These are phyloP conservation scores for Russula earlei DNA, from an alignment of 768 basidiomycete species.

Conservation along the genomic window DNA sequence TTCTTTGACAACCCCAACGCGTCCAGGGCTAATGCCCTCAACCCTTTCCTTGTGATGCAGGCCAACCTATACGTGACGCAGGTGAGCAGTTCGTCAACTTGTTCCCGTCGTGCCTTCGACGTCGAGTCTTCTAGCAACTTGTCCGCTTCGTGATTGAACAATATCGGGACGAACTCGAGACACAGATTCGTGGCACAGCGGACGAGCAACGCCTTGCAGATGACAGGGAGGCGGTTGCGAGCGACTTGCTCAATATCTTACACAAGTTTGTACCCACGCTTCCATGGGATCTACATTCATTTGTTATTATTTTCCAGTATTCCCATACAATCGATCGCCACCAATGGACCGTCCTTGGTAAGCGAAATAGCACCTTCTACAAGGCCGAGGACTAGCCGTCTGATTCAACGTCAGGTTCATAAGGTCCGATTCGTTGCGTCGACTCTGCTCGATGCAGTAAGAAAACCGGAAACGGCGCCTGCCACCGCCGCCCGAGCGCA, in stretches of 20 bases:
- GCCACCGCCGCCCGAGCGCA: conserved; percentile 78
- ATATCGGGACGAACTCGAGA: conserved; percentile 78
- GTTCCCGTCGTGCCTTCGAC: neutral
- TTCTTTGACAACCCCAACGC: conserved; percentile 90
- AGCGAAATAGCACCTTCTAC: conserved; percentile 17
- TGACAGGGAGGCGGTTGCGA: conserved; percentile 76
- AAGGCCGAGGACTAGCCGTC: neutral
- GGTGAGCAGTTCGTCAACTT: conserved; percentile 34
- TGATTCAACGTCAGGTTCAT: conserved; percentile 46
- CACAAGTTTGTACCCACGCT: conserved; percentile 57
- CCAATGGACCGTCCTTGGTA: conserved; percentile 74
- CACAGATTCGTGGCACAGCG: conserved; percentile 52
- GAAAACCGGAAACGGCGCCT: conserved; percentile 71
- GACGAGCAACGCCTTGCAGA: conserved; percentile 59
- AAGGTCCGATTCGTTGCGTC: conserved; percentile 93
- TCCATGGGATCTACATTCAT: neutral
- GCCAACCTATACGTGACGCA: conserved; percentile 90
- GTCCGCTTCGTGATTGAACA: conserved; percentile 89
- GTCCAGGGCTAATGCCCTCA: conserved; percentile 73
- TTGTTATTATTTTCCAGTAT: conserved; percentile 40
- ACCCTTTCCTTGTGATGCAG: conserved; percentile 87
- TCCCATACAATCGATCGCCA: conserved; percentile 88
- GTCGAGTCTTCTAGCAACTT: conserved; percentile 54
- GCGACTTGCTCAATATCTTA: conserved; percentile 77
- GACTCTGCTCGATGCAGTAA: conserved; percentile 75